A percentile compares a stretch with the other conserved stretches of the same genome.
Evolutionary conservation across 169 alveolate species (phyloP).

Genomic region (Plasmodium gallinaceum): DNA sequence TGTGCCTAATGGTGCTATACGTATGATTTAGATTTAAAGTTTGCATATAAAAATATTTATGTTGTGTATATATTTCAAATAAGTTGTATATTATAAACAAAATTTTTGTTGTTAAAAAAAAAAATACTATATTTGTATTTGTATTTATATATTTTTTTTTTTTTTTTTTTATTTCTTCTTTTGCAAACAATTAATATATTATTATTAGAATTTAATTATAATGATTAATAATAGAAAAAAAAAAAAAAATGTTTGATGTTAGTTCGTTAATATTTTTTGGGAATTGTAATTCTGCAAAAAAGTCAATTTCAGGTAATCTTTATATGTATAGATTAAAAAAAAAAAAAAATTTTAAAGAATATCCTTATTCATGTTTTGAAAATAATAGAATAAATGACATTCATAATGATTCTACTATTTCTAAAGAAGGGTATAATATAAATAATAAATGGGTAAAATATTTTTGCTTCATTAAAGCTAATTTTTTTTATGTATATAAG

Average conservation of each 20-base stretch:
- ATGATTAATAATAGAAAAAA: neutral
- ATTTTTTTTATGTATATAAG: conserved; percentile 52
- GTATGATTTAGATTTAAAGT: neutral
- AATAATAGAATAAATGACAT: conserved; percentile 5
- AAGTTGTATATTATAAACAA: neutral
- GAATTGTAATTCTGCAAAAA: conserved; percentile 14
- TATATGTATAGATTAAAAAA: conserved; percentile 47
- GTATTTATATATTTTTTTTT: too few species aligned
- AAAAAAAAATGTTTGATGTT: conserved; percentile 42
- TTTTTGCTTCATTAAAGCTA: conserved; percentile 55
- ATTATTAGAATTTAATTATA: neutral
- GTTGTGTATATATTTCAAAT: neutral
- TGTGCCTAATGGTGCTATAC: conserved; percentile 63
- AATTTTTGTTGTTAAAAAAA: too few species aligned
- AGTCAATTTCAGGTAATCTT: conserved; percentile 30
- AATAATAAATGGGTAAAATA: conserved; percentile 45
- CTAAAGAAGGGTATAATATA: neutral
- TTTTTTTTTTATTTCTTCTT: too few species aligned
- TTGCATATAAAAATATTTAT: neutral
- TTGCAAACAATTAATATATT: too few species aligned
- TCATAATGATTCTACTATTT: neutral
- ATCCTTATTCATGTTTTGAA: conserved; percentile 9
- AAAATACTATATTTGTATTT: too few species aligned
- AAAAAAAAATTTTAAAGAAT: conserved; percentile 30
- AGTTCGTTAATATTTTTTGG: conserved; percentile 56